Evolutionary conservation across 176 grass and related monocot species (phyloP).

Genomic region (Tillandsia fasciculata): DNA sequence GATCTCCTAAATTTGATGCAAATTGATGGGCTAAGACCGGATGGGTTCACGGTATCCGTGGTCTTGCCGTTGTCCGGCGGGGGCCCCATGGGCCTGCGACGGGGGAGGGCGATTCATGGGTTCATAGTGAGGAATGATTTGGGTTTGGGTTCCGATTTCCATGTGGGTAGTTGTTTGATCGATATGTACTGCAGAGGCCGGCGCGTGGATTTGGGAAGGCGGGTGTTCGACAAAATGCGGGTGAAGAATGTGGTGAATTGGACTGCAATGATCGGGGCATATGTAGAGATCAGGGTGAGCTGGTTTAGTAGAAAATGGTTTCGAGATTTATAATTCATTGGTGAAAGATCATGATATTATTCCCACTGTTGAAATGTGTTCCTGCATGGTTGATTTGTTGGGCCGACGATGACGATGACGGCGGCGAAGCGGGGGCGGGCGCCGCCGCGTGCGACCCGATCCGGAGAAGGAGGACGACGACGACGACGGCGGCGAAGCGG

Average conservation of each 20-base stretch:
- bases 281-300: slow-evolving; percentile 24
- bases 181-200: too few species aligned
- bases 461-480: too few species aligned
- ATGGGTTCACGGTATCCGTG: slow-evolving; percentile 42
- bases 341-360: slow-evolving; percentile 39
- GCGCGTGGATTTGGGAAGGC: too few species aligned
- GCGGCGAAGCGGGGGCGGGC: too few species aligned
- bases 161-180: too few species aligned
- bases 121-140: slow-evolving; percentile 32
- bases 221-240: too few species aligned
- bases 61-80: slow-evolving; percentile 17
- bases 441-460: too few species aligned
- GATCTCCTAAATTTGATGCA: slow-evolving; percentile 34
- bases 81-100: not conserved
- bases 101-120: slow-evolving; percentile 51
- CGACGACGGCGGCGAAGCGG: too few species aligned
- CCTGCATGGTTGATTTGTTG: slow-evolving; percentile 54
- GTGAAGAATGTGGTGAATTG: slow-evolving; percentile 55
- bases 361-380: slow-evolving; percentile 56
- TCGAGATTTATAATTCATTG: slow-evolving; percentile 44
- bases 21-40: slow-evolving; percentile 23
- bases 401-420: too few species aligned
- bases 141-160: slow-evolving; percentile 1
- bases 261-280: slow-evolving; percentile 49
- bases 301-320: slow-evolving; percentile 37